Base-by-base conservation (phyloP, 257 asterid genomes). In the Handroanthus guayacan region DNA sequence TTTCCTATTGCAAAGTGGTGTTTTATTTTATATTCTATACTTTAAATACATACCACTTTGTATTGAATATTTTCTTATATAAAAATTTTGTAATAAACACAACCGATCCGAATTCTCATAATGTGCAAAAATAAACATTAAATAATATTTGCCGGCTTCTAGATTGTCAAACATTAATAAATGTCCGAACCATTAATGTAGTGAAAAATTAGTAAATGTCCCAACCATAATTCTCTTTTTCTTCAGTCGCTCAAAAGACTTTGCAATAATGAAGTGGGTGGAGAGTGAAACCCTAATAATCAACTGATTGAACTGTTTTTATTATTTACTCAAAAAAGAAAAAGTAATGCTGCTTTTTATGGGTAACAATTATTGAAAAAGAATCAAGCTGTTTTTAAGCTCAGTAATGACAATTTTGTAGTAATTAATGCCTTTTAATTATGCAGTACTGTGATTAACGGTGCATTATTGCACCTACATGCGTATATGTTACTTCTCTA, bases 381-480 rank as follows among this genome's bases (percentile, higher is more conserved):
- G 14, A 18, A 4, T 7, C 16, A 60, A 31, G 5, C 6, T 7
- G 5, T 10, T 7, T 1, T 54, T 54, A 39, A 45, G 13, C 18
- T 6, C 16, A 18, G 18, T 47, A 67, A 55, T 55, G 20, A 20
- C 62, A 14, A 80, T 47, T 48, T 39, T 10, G 48, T 3, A 48
- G 11, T 39, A 71, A 39, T 76, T 56, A 75, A 62, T 75, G 71
- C 62, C 14, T 6, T 45, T 2, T 75, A 62, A 56, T 69, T 51
- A 44, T 56, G 39, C 41, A 11, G 25, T 57, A 50, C 78, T 75
- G 54, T 69, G 48, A 62, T 74, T 57, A 57, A 41, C 83, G 74
- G 83, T 79, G 76, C 78, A 65, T 78, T 71, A 82, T 78, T 75
- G 57, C 37, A 12, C 34, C 75, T 68, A 62, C 18, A 51, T 41